phyloP scores from a whole-genome alignment of 2,329 filamentous ascomycete species.

The Stagonosporopsis vannaccii region DNA sequence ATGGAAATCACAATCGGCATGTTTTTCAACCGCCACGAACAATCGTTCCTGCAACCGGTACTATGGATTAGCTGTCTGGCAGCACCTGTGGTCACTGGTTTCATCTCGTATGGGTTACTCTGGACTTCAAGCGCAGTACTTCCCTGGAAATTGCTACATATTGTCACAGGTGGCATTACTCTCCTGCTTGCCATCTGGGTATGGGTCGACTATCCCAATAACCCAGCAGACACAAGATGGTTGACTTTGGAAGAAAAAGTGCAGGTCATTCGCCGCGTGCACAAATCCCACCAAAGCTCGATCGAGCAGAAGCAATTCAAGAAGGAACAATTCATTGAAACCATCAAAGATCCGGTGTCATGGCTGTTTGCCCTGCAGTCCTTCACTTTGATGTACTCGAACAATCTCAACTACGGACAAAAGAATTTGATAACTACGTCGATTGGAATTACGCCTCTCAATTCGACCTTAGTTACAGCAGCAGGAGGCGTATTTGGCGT shows the following conservation, averaged over 20 bases:
- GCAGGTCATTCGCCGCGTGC: constrained; percentile 1
- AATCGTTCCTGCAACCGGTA: neutral
- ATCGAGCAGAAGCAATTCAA: constrained; percentile 7
- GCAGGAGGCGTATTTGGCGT: neutral
- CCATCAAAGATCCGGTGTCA: constrained; percentile 1
- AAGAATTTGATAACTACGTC: neutral
- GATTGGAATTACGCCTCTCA: neutral
- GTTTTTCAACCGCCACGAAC: constrained; percentile 7
- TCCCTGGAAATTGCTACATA: neutral
- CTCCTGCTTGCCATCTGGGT: neutral
- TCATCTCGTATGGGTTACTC: neutral
- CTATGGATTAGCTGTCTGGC: neutral
- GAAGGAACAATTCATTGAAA: neutral
- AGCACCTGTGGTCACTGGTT: neutral
- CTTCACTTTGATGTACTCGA: neutral
- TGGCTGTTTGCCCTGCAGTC: neutral
- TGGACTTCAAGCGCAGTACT: neutral
- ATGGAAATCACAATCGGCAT: constrained; percentile 6
- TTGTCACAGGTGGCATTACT: neutral
- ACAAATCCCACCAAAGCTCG: constrained; percentile 2
- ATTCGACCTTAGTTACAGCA: neutral
- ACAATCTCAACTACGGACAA: neutral
- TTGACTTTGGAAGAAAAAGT: neutral
- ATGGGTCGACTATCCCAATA: neutral
- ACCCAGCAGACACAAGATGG: neutral